phyloP scores from a whole-genome alignment of 768 basidiomycete genomes.

The Amanita muscaria region DNA sequence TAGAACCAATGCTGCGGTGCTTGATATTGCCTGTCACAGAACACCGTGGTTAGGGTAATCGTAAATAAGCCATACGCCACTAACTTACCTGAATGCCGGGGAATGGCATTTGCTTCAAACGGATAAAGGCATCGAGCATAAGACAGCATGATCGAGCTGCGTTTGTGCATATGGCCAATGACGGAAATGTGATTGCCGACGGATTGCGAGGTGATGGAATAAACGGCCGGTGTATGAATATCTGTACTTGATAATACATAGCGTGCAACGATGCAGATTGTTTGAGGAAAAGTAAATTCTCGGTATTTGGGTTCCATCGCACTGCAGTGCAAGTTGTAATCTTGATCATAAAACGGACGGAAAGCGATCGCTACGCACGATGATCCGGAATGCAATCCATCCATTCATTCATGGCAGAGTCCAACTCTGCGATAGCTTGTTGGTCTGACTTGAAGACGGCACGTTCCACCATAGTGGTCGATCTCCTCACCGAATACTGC shows the following conservation, averaged over 20 bases:
- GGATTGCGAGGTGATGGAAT: slow-evolving; percentile 56
- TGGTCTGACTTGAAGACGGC: slow-evolving; percentile 34
- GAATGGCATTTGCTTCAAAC: slow-evolving; percentile 24
- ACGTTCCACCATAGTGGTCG: slow-evolving; percentile 39
- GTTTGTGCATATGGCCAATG: slow-evolving; percentile 80
- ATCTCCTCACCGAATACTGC: slow-evolving; percentile 68
- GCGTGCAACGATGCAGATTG: slow-evolving; percentile 50
- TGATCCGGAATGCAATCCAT: slow-evolving; percentile 60
- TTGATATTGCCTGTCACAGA: slow-evolving; percentile 23
- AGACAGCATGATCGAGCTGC: slow-evolving; percentile 70
- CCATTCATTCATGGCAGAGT: slow-evolving; percentile 75
- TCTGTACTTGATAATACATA: slow-evolving; percentile 45
- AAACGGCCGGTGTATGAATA: slow-evolving; percentile 72
- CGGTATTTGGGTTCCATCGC: slow-evolving; percentile 33
- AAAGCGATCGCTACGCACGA: slow-evolving; percentile 33
- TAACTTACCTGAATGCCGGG: slow-evolving; percentile 29
- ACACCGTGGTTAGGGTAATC: too few relatives aligned
- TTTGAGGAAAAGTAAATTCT: slow-evolving; percentile 33
- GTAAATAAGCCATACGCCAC: too few relatives aligned
- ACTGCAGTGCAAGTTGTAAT: slow-evolving; percentile 22
- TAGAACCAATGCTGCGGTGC: slow-evolving; percentile 42
- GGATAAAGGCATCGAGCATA: slow-evolving; percentile 48
- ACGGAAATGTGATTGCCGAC: slow-evolving; percentile 34
- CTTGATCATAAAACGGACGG: slow-evolving; percentile 37
- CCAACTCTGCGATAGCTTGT: slow-evolving; percentile 60